Evolutionary conservation across 305 asterid genomes (phyloP), one percentile per base, ranked within the genome.

Genomic region (Fraxinus nigra): DNA sequence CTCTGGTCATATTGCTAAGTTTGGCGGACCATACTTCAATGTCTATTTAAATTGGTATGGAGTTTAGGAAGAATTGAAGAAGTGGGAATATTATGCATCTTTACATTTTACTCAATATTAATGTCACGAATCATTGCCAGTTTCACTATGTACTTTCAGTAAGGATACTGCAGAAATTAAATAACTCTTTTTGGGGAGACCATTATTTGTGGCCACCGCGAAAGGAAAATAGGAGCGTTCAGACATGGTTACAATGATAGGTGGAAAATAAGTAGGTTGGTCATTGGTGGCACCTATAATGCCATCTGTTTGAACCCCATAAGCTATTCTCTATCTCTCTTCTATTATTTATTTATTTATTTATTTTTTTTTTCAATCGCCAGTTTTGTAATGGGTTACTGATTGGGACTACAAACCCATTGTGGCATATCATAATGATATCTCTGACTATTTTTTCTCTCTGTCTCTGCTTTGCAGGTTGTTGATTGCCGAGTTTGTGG

Each of bases 401-500:
- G 5, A 24, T 65, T 34, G 51, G 74, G 80, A 6, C 20, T 65
- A 28, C 24, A 20, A 38, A 73, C 33, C 6, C 14, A 32, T 3
- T 14, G 4, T 33, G 32, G 32, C 78, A 48, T 76, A n/a, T 16
- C 9, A 26, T 30, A 72, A 37, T 24, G 20, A 63, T 37, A 40
- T 51, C 14, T 69, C 11, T 30, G 32, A 16, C 63, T 59, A 18
- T 22, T 22, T 16, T 78, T 77, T 35, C 20, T 70, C 5, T 67
- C 70, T 80, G 3, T 51, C 59, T 72, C 77, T 74, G 33, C 81
- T 85, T 85, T 83, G 75, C 89, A 95, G 99, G 99, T 95, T 88
- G 92, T 92, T 85, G 99, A 95, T 87, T 95, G 99, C 74, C 93
- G 99, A 78, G 94, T 95, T 74, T 95, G 99, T 84, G 97, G 99